A percentile compares a stretch with the other conserved stretches of the same genome.
phyloP scores from a whole-genome alignment of 1,139 yeast genomes.

The Pichia sp. region DNA sequence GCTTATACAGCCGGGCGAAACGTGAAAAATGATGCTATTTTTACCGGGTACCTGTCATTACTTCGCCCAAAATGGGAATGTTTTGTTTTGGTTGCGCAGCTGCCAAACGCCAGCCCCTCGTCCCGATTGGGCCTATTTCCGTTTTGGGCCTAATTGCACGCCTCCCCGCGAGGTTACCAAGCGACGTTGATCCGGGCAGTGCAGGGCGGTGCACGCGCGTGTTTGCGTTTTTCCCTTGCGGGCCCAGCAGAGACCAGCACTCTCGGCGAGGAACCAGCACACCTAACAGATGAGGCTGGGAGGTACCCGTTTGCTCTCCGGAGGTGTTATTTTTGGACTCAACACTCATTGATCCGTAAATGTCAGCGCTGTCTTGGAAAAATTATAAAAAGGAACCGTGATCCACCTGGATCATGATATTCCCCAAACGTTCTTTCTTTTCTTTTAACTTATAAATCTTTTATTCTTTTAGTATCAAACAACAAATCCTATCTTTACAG shows the following conservation, averaged over 20 bases:
- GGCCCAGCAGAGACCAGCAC: background rate
- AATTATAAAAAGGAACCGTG: slow-evolving; percentile 9
- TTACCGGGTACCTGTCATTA: background rate
- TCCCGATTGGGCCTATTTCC: background rate
- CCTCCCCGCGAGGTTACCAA: background rate
- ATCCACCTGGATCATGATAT: slow-evolving; percentile 7
- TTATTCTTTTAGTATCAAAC: slow-evolving; percentile 11
- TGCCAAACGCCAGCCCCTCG: background rate
- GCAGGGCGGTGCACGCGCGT: background rate
- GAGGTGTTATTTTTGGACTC: background rate
- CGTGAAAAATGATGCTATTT: slow-evolving; percentile 1
- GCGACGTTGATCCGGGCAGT: background rate
- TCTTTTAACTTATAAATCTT: no score
- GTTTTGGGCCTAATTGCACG: background rate
- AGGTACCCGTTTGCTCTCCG: no score
- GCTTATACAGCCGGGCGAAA: no score
- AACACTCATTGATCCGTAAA: no score
- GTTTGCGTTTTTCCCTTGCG: background rate
- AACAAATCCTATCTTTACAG: slow-evolving; percentile 1
- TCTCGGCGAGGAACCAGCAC: no score
- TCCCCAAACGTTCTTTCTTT: background rate
- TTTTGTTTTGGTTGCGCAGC: background rate
- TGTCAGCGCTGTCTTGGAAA: no score
- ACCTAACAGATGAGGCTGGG: no score
- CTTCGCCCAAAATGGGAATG: background rate